phyloP scores from a whole-genome alignment of 2,329 filamentous ascomycete genomes.

The Microdochium bolleyi region DNA sequence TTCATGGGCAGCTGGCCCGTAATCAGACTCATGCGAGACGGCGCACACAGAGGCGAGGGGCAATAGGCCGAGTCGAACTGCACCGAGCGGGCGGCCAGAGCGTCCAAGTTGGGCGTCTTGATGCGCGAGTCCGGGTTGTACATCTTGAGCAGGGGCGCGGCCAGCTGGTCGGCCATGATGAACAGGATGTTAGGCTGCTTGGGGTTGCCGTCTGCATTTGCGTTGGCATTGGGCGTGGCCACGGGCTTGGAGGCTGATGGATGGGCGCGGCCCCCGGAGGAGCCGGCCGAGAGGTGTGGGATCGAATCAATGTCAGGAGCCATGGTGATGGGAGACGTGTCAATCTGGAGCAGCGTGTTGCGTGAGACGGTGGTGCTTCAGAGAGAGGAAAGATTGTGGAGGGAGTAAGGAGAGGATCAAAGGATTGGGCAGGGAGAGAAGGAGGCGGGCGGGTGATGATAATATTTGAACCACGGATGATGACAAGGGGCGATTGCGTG shows the following conservation, averaged over 20 bases:
- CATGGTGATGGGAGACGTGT: slow-evolving; percentile 32
- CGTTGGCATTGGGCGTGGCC: slow-evolving; percentile 2
- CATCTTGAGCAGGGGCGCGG: slow-evolving; percentile 84
- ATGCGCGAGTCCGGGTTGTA: slow-evolving; percentile 85
- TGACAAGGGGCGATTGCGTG: too few relatives aligned
- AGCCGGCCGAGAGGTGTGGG: slow-evolving; percentile 34
- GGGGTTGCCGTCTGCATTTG: slow-evolving; percentile 5
- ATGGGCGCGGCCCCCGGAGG: slow-evolving; percentile 22
- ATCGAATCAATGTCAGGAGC: slow-evolving; percentile 69
- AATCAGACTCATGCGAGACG: slow-evolving; percentile 91
- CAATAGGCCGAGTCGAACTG: slow-evolving; percentile 94
- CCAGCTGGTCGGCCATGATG: slow-evolving; percentile 96
- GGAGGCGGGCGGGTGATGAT: too few relatives aligned
- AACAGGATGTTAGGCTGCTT: slow-evolving; percentile 73
- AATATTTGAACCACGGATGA: too few relatives aligned
- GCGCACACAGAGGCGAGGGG: slow-evolving; percentile 85
- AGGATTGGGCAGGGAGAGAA: too few relatives aligned
- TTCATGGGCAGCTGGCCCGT: slow-evolving; percentile 85
- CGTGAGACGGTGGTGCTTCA: background rate
- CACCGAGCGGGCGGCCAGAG: slow-evolving; percentile 71
- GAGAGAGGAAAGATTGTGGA: background rate
- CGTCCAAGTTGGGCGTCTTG: slow-evolving; percentile 84
- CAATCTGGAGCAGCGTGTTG: background rate
- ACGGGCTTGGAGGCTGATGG: slow-evolving; percentile 21
- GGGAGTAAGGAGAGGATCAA: background rate